Base-by-base conservation (phyloP, 768 basidiomycete species). In the Inosperma sp. region DNA sequence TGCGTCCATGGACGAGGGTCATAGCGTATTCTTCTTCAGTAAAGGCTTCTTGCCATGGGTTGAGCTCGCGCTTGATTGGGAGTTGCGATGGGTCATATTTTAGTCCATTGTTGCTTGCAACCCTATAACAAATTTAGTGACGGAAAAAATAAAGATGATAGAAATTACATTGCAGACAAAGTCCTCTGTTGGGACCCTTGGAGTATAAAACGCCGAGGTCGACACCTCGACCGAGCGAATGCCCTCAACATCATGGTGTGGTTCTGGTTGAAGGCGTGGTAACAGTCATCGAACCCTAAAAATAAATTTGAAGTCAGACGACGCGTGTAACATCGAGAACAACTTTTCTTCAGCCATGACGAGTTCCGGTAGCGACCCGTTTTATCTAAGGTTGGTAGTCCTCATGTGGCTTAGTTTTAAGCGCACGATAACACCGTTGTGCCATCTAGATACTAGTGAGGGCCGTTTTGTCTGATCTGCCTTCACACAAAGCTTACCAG, bases 341-440 rank as follows among this genome's bases (percentile, higher is more conserved):
- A n/a, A n/a, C n/a, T n/a, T n/a, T n/a, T n/a, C n/a, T n/a, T n/a
- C n/a, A n/a, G n/a, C n/a, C 41, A 54, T 54, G 53, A 43, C 48
- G 8, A 49, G 37, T 22, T 66, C 70, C 61, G 85, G 86, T 55
- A 84, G 77, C 57, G 87, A 90, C 61, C 86, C 86, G 2, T 90
- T 90, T 68, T 90, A 89, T 67, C 74, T 89, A 55, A 79, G 87
- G 87, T 84, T 67, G 16, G 75, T 62, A 27, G 29, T 52, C 5
- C 27, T 23, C 29, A n/a, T 14, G 21, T 26, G 16, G 35, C 27
- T 19, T 9, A 19, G 27, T 16, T 7, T 3, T 13, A 21, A 23
- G 13, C n/a, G n/a, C n/a, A 9, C 21, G 23, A 29, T 30, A 49
- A 6, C 5, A 30, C 13, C 29, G 29, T 22, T 36, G 33, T 16